phyloP scores from a whole-genome alignment of 2,329 filamentous ascomycete genomes.

The Dactylellina cionopaga region DNA sequence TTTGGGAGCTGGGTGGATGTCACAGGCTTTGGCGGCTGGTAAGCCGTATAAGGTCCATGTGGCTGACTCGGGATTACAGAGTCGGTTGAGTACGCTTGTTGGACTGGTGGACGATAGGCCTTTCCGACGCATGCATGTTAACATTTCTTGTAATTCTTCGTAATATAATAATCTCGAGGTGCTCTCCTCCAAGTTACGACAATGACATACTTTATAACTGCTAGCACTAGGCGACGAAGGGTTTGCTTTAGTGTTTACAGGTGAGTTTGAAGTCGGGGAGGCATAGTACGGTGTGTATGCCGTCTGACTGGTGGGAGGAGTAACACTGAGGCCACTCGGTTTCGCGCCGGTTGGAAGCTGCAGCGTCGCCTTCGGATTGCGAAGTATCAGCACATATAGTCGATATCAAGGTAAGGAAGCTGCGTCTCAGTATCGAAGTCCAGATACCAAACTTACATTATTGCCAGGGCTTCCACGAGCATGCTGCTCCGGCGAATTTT shows the following conservation, averaged over 20 bases:
- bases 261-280: conserved; percentile 28
- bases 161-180: neutral
- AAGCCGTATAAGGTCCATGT: conserved; percentile 50
- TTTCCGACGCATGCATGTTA: conserved; percentile 8
- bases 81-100: conserved; percentile 50
- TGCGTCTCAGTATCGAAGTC: too few relatives aligned
- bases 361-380: conserved; percentile 19
- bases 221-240: conserved; percentile 38
- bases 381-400: neutral
- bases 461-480: conserved; percentile 25
- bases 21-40: conserved; percentile 47
- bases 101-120: conserved; percentile 50
- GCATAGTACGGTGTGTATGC: conserved; percentile 46
- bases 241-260: conserved; percentile 41
- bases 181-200: neutral
- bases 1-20: conserved; percentile 47
- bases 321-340: conserved; percentile 26
- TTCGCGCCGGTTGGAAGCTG: conserved; percentile 29
- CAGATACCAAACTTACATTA: conserved; percentile 22
- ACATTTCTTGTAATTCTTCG: neutral
- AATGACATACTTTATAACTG: conserved; percentile 37
- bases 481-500: conserved; percentile 33
- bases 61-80: conserved; percentile 50
- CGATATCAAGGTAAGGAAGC: neutral
- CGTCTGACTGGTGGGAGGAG: conserved; percentile 24